These are phyloP conservation scores for Syzygium grande DNA, from an alignment of 345 rosid genomes.

Conservation along the genomic window DNA sequence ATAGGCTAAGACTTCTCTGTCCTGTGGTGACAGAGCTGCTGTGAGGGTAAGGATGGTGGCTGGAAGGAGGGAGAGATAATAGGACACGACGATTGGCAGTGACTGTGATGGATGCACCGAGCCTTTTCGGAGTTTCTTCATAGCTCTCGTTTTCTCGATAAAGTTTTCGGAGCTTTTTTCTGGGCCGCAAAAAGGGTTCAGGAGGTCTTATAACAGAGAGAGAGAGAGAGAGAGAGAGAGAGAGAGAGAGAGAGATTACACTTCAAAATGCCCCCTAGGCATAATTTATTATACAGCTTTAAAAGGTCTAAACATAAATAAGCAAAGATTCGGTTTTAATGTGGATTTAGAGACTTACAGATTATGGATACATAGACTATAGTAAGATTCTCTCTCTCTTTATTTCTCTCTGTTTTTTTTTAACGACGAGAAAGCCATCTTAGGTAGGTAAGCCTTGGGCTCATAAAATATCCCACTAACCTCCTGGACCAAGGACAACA, in stretches of 20 bases:
- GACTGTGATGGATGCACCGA: constrained; percentile 34
- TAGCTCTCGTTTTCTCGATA: constrained; percentile 3
- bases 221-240: background rate
- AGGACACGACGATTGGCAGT: constrained; percentile 4
- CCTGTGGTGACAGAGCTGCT: constrained; percentile 50
- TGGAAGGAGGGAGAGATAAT: constrained; percentile 61
- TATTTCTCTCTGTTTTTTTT: background rate
- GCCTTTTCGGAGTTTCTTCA: constrained; percentile 80
- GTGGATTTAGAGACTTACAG: background rate
- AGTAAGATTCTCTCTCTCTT: background rate
- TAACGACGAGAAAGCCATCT: background rate
- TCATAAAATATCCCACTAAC: background rate
- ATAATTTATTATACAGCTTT: background rate
- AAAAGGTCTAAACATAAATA: background rate
- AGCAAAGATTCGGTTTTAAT: background rate
- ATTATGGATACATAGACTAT: background rate
- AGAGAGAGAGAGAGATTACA: background rate
- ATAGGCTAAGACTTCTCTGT: constrained; percentile 83
- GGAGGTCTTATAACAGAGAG: background rate
- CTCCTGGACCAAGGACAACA: background rate
- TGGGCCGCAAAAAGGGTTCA: background rate
- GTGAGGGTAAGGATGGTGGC: constrained; percentile 55
- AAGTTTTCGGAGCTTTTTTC: background rate
- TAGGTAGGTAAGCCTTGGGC: background rate
- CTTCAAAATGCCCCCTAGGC: background rate